Percentiles rank a stretch among this genome's conserved stretches.
These are phyloP conservation scores for Hyaloscypha bicolor DNA, from an alignment of 495 filamentous ascomycete species.

Conservation along the genomic window DNA sequence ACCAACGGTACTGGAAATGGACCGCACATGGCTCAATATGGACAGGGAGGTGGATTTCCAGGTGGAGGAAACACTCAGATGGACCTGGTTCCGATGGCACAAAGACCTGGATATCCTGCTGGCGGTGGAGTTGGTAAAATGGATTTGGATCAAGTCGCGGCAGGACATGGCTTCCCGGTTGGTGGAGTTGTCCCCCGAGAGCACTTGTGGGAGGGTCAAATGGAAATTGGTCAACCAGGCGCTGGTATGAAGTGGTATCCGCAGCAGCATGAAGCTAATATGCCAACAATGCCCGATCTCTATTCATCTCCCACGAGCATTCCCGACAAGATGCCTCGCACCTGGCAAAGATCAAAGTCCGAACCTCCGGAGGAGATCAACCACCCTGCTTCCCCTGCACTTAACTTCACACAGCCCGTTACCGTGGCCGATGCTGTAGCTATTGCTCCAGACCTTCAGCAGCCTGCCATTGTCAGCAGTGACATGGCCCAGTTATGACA, in stretches of 20 bases:
- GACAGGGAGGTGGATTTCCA: neutral
- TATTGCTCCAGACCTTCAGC: neutral
- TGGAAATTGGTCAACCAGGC: constrained; percentile 11
- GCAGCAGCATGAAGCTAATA: neutral
- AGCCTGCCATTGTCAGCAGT: constrained; percentile 26
- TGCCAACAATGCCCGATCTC: neutral
- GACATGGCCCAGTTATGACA: constrained; percentile 13
- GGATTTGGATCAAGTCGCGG: neutral
- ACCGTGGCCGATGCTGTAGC: neutral
- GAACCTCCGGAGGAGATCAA: neutral
- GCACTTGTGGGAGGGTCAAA: constrained; percentile 4
- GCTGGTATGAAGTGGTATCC: constrained; percentile 29
- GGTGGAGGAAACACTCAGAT: too few relatives aligned
- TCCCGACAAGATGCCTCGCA: neutral
- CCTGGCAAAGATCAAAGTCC: constrained; percentile 1
- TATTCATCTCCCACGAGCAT: neutral
- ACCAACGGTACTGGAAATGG: neutral
- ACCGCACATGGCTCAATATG: neutral
- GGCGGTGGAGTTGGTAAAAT: neutral
- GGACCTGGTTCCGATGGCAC: neutral
- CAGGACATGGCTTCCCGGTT: constrained; percentile 11
- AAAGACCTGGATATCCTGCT: neutral
- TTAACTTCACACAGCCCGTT: neutral
- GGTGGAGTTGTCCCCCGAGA: constrained; percentile 2
- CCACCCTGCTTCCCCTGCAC: neutral